These are phyloP conservation scores for Raphanus sativus DNA, from an alignment of 345 rosid genomes.

Conservation along the genomic window DNA sequence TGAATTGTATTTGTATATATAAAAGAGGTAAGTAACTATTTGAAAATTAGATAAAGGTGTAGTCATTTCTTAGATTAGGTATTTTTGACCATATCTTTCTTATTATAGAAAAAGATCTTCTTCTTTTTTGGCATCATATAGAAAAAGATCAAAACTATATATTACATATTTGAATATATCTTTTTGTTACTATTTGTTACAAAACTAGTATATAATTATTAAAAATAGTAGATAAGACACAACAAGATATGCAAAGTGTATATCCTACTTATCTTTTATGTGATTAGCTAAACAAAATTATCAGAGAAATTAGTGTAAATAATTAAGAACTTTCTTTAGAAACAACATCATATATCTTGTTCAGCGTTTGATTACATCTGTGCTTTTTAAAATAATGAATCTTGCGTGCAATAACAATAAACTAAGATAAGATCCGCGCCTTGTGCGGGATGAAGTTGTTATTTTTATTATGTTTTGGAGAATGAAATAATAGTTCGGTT, in stretches of 20 bases:
- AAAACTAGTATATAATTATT: background rate
- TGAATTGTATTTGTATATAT: background rate
- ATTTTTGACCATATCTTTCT: constrained; percentile 5
- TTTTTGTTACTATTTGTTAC: background rate
- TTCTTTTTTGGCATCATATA: background rate
- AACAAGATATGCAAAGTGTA: background rate
- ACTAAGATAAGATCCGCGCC: no score
- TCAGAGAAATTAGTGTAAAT: background rate
- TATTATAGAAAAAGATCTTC: no score
- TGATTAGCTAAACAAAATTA: background rate
- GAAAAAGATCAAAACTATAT: background rate
- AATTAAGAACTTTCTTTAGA: background rate
- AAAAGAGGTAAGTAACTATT: background rate
- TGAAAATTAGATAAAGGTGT: background rate
- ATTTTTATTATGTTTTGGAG: no score
- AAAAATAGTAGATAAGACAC: background rate
- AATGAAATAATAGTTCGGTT: no score
- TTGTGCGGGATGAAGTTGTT: no score
- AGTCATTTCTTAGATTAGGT: constrained; percentile 11
- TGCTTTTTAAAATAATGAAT: background rate
- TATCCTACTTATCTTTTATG: background rate
- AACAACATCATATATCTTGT: background rate
- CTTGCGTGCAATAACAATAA: background rate
- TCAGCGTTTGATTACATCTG: background rate
- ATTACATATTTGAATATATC: background rate